A percentile compares a stretch with the other conserved stretches of the same genome.
Conservation (phyloP, 768 basidiomycete genomes). For the Pleurotus platypus region DNA sequence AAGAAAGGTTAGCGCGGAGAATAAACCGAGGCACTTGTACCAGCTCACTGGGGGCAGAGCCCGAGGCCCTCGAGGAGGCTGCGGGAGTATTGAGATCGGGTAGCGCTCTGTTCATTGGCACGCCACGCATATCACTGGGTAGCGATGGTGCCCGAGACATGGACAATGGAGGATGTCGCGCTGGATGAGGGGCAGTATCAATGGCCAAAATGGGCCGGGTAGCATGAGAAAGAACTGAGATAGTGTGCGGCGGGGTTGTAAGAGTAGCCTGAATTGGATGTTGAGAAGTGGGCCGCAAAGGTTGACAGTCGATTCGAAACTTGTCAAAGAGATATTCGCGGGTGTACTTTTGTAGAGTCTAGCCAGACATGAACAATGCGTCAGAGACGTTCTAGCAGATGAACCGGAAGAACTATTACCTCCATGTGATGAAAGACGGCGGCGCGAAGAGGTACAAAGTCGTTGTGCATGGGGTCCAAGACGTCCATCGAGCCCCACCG, state of each 20-base stretch:
- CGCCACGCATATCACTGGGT: slow-evolving; percentile 39
- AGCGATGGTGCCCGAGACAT: slow-evolving; percentile 44
- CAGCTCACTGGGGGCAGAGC: slow-evolving; percentile 32
- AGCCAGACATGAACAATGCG: slow-evolving; percentile 9
- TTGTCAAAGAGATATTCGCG: slow-evolving; percentile 80
- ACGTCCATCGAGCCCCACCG: slow-evolving; percentile 86
- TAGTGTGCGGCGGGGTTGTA: slow-evolving; percentile 35
- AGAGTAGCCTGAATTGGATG: slow-evolving; percentile 35
- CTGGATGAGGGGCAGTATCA: slow-evolving; percentile 49
- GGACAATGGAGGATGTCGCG: slow-evolving; percentile 42
- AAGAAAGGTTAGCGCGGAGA: slow-evolving; percentile 14
- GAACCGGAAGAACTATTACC: slow-evolving; percentile 41
- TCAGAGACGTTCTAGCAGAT: too few species aligned
- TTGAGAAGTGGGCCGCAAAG: slow-evolving; percentile 41
- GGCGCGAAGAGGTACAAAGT: slow-evolving; percentile 72
- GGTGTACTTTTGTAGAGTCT: slow-evolving; percentile 86
- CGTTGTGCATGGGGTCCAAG: slow-evolving; percentile 73
- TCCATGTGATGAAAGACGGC: slow-evolving; percentile 89
- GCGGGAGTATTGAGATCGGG: slow-evolving; percentile 33
- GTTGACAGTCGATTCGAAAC: slow-evolving; percentile 58
- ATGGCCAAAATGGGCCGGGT: slow-evolving; percentile 60
- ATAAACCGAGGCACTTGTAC: background rate
- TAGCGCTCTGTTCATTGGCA: slow-evolving; percentile 37
- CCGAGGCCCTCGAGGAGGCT: slow-evolving; percentile 14
- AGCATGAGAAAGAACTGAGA: slow-evolving; percentile 40